A percentile compares a stretch with the other conserved stretches of the same genome.
phyloP scores from a whole-genome alignment of 129 eudicot species.

The Escallonia herrerae region DNA sequence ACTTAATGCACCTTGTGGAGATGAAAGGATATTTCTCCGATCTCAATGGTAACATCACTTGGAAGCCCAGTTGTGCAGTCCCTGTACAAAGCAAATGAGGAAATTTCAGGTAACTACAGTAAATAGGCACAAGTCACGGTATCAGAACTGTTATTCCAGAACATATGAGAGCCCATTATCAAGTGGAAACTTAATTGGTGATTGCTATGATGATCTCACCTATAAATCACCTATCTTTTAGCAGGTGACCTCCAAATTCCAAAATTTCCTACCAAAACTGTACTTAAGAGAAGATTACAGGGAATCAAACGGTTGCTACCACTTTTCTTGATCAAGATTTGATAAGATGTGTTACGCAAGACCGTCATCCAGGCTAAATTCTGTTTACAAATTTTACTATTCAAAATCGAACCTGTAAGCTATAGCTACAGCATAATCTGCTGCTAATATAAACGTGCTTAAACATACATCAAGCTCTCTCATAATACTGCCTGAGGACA shows the following conservation, averaged over 20 bases:
- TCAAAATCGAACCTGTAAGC: too few relatives aligned
- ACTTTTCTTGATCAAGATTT: too few relatives aligned
- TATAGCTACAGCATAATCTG: too few relatives aligned
- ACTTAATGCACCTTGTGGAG: conserved; percentile 64
- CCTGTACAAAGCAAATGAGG: conserved; percentile 37
- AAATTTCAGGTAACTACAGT: conserved; percentile 2
- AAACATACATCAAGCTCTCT: too few relatives aligned
- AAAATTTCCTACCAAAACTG: neutral
- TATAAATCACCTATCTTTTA: too few relatives aligned
- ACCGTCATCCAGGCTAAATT: too few relatives aligned
- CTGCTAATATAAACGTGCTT: too few relatives aligned
- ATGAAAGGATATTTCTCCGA: conserved; percentile 69
- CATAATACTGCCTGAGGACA: too few relatives aligned
- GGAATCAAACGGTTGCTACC: neutral
- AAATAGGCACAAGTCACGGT: neutral
- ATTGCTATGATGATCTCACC: too few relatives aligned
- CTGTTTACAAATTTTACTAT: too few relatives aligned
- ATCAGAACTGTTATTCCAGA: neutral
- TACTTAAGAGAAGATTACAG: neutral
- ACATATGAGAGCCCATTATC: neutral
- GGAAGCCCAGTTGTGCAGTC: conserved; percentile 71
- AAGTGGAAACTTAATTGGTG: neutral
- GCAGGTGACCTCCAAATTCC: neutral
- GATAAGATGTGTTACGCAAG: too few relatives aligned
- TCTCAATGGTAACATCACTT: conserved; percentile 71